Base-by-base conservation (phyloP, 768 basidiomycete genomes). In the Leccinellum rugosiceps region DNA sequence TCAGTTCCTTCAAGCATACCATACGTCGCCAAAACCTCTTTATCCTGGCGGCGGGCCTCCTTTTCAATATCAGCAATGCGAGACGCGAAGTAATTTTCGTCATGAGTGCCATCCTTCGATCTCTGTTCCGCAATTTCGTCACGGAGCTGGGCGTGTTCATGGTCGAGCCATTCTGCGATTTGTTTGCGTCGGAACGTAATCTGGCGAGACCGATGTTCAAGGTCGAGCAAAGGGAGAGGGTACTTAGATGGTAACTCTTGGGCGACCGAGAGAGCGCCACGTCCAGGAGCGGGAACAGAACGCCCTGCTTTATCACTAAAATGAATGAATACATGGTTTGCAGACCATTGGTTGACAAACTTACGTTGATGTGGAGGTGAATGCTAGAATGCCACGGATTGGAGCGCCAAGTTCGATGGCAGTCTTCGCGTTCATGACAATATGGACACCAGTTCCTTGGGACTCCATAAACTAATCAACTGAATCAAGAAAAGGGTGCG, bases 361-460 rank as follows among this genome's bases (percentile, higher is more conserved):
- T 68, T 73, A 93, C 90, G 91, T 93, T 8, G 94, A 94, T 3
- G 97, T 99, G 3, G 96, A 94, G 2, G 97, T 97, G 80, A 92
- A 98, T 2, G 87, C 94, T 58, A 99, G 81, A 65, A 99, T 83
- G 67, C 92, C 94, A 63, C 92, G 94, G 66, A 99, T 92, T 19
- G 94, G 91, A 34, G 87, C 87, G 57, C 97, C 97, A 53, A 98
- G 85, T 66, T 97, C 92, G 55, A 99, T 77, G 23, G 97, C 97
- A 3, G 95, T 97, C 77, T 88, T 92, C 19, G 97, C 97, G 64
- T 79, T 93, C 97, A 99, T 99, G 60, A 98, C 81, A 53, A 99
- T 87, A 66, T 98, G 96, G 21, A 98, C 92, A 76, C 97, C 97
- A 61, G 92, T 90, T 53, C 97, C 97, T 72, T 93, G 92, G 21